Base-by-base conservation (phyloP, 768 basidiomycete species). In the Kwoniella mangroviensis region DNA sequence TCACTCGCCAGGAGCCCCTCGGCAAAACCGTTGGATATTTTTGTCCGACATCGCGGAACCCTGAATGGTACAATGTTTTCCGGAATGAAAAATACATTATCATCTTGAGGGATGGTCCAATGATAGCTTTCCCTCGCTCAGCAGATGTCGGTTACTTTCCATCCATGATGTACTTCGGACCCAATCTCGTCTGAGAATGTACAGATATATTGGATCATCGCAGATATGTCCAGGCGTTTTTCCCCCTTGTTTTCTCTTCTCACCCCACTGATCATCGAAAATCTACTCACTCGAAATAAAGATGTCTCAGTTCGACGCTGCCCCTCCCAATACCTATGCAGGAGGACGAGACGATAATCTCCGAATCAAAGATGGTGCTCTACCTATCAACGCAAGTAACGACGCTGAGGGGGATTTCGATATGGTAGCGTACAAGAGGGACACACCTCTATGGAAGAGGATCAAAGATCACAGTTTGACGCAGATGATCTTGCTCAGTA, bases 291-390 rank as follows among this genome's bases (percentile, higher is more conserved):
- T 49, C 45, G 45, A 13, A 49, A 11, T 49, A 34, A 65, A n/a
- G 19, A 65, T 65, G 65, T 57, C 65, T 2, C 22, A 34, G 15
- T 55, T 73, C 65, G 72, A 73, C 42, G 65, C 72, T 13, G 59
- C 72, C 0, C 72, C 72, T 6, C 72, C 72, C 13, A 73, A 73
- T 41, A 73, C 72, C 55, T 55, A 67, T 34, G 72, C 72, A 19
- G 69, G 72, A 17, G 71, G 68, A 43, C 41, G 65, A 49, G 69
- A 70, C 34, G 64, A 73, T 54, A 66, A 65, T 21, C 56, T 73
- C 11, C 22, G 63, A 40, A 42, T 64, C 4, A 59, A 12, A 9
- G 63, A 26, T 51, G 41, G 19, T 17, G 28, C 15, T 13, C 26
- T 22, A 13, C 40, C 28, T 24, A 17, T 26, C 24, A 55, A 43